These are phyloP conservation scores for Epichloe uncinata DNA, from an alignment of 2,329 filamentous ascomycete genomes.

Conservation along the genomic window DNA sequence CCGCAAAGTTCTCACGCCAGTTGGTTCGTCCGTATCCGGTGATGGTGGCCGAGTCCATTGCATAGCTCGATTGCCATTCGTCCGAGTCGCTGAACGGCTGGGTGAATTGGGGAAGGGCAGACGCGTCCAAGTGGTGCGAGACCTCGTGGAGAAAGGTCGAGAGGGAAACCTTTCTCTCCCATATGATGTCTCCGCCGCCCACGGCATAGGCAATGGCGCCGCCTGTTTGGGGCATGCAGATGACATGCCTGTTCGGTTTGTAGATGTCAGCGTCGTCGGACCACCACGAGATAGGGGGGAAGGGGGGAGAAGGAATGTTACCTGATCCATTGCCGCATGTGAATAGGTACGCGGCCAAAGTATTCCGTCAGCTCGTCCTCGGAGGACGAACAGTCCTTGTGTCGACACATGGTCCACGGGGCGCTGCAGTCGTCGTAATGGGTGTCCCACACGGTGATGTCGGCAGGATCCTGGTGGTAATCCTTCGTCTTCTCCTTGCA, in stretches of 20 bases:
- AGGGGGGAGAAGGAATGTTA: background rate
- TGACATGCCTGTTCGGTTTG: background rate
- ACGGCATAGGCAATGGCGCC: background rate
- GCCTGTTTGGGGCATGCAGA: background rate
- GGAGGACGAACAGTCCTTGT: slow-evolving; percentile 12
- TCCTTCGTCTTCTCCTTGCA: slow-evolving; percentile 8
- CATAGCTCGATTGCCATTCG: background rate
- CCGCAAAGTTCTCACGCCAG: background rate
- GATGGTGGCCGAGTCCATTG: background rate
- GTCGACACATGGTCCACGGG: slow-evolving; percentile 19
- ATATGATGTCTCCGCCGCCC: background rate
- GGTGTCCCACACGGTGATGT: slow-evolving; percentile 15
- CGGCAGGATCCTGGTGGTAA: slow-evolving; percentile 9
- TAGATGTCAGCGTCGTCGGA: too few species aligned
- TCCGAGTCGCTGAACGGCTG: background rate
- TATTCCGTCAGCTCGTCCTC: slow-evolving; percentile 14
- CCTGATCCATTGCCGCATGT: slow-evolving; percentile 15
- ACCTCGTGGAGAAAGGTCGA: background rate
- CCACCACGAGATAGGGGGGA: too few species aligned
- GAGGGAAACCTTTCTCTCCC: too few species aligned
- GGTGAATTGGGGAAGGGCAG: background rate
- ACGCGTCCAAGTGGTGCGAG: background rate
- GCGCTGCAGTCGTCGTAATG: slow-evolving; percentile 15
- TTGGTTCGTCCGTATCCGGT: background rate
- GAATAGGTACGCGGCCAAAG: slow-evolving; percentile 17